These are phyloP conservation scores for Lepiota subincarnata DNA, from an alignment of 768 basidiomycete species.

Conservation along the genomic window DNA sequence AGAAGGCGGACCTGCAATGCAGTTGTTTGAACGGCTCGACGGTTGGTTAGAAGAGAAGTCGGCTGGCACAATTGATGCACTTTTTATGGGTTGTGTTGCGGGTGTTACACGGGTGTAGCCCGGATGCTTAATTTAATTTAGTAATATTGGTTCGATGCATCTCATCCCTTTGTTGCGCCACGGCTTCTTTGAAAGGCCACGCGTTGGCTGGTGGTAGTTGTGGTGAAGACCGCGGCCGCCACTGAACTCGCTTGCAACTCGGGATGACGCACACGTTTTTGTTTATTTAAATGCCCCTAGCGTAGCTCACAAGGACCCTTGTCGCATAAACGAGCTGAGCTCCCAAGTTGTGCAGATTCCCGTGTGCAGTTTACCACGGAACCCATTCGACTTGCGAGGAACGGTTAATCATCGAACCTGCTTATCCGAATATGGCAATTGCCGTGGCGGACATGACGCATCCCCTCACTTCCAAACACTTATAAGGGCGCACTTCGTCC, in stretches of 20 bases:
- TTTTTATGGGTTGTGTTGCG: constrained; percentile 67
- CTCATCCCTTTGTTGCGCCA: not conserved
- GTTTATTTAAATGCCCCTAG: too few relatives aligned
- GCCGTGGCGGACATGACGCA: constrained; percentile 7
- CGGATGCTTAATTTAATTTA: constrained; percentile 8
- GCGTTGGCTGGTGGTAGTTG: too few relatives aligned
- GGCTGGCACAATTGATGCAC: constrained; percentile 60
- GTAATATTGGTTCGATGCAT: not conserved
- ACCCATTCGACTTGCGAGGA: too few relatives aligned
- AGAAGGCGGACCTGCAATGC: constrained; percentile 57
- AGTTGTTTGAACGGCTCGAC: constrained; percentile 72
- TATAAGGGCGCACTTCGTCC: not conserved
- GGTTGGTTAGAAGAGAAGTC: constrained; percentile 65
- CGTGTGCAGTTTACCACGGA: too few relatives aligned
- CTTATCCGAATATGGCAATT: not conserved
- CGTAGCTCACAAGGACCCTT: too few relatives aligned
- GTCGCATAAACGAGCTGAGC: too few relatives aligned
- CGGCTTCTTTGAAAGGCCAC: not conserved
- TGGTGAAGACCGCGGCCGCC: too few relatives aligned
- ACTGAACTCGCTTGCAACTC: too few relatives aligned
- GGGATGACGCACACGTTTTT: too few relatives aligned
- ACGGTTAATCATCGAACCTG: too few relatives aligned
- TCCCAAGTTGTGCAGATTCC: too few relatives aligned
- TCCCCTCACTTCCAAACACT: not conserved
- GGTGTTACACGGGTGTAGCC: constrained; percentile 44